Percentiles rank a stretch among this genome's conserved stretches.
Conservation (phyloP, 345 rosid genomes). For the Iberis pinnata region DNA sequence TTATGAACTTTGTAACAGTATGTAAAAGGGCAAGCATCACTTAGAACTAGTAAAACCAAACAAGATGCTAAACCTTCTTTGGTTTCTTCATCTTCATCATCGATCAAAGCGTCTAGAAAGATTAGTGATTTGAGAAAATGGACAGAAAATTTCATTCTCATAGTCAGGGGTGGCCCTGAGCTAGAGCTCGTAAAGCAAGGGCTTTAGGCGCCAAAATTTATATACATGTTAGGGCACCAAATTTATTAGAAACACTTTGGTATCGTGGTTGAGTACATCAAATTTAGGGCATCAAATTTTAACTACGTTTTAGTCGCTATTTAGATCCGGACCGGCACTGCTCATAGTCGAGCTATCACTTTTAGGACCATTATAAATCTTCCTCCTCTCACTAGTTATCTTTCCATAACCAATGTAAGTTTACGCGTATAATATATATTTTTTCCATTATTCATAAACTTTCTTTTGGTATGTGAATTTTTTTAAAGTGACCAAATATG, state of each 20-base stretch:
- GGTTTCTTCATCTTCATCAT: constrained; percentile 24
- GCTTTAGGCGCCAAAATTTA: no score
- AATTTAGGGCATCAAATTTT: no score
- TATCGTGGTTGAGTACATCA: no score
- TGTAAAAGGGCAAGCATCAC: constrained; percentile 23
- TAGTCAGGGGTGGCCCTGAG: no score
- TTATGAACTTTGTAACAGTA: constrained; percentile 24
- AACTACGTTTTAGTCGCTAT: no score
- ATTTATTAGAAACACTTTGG: no score
- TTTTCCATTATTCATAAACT: no score
- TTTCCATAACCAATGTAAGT: constrained; percentile 42
- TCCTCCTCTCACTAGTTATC: constrained; percentile 41
- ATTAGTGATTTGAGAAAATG: constrained; percentile 24
- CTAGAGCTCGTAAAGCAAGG: no score
- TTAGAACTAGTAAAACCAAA: constrained; percentile 27
- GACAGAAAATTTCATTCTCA: constrained; percentile 35
- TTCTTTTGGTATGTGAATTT: not conserved
- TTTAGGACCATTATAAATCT: constrained; percentile 60
- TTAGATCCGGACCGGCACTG: no score
- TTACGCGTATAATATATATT: no score
- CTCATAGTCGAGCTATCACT: constrained; percentile 45
- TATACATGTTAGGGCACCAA: no score
- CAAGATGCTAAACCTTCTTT: constrained; percentile 20
- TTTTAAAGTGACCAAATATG: not conserved
- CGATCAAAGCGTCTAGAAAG: constrained; percentile 12